These are phyloP conservation scores for Arabis hirsuta DNA, from an alignment of 345 rosid genomes.

Conservation along the genomic window DNA sequence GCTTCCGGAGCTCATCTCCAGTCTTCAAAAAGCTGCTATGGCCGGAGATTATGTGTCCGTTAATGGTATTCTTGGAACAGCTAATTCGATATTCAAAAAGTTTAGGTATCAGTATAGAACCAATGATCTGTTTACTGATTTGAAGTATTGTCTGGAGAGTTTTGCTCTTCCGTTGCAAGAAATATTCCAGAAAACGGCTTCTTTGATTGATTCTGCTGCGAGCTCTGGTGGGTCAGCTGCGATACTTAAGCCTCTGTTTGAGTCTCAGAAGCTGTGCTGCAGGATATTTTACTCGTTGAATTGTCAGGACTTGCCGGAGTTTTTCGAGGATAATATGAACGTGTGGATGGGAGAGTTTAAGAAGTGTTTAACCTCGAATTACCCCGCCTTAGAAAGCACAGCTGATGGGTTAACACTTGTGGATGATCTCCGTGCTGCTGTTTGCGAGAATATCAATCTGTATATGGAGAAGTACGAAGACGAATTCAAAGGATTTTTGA, in stretches of 20 bases:
- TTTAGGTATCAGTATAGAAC: slow-evolving; percentile 85
- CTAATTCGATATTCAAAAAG: slow-evolving; percentile 85
- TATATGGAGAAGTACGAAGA: slow-evolving; percentile 98
- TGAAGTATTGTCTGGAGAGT: slow-evolving; percentile 78
- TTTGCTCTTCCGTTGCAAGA: slow-evolving; percentile 77
- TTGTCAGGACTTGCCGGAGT: slow-evolving; percentile 91
- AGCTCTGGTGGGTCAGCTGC: slow-evolving; percentile 55
- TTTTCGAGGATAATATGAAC: slow-evolving; percentile 91
- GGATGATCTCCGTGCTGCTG: slow-evolving; percentile 81
- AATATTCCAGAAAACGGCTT: slow-evolving; percentile 65
- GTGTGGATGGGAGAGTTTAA: slow-evolving; percentile 94
- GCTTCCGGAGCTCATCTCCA: slow-evolving; percentile 81
- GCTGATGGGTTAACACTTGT: slow-evolving; percentile 60
- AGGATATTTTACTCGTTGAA: slow-evolving; percentile 86
- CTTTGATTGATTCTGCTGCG: slow-evolving; percentile 60
- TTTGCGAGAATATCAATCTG: slow-evolving; percentile 91
- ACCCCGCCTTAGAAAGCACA: slow-evolving; percentile 64
- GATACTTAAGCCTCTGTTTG: slow-evolving; percentile 62
- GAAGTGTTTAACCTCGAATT: slow-evolving; percentile 65
- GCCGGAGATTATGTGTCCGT: slow-evolving; percentile 64
- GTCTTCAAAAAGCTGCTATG: slow-evolving; percentile 54
- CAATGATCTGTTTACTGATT: slow-evolving; percentile 73
- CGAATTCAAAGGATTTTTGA: slow-evolving; percentile 73
- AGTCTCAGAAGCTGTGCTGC: slow-evolving; percentile 88
- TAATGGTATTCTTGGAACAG: slow-evolving; percentile 92